These are phyloP conservation scores for Phytophthora sp. DNA, from an alignment of 352 stramenopile species.

Conservation along the genomic window DNA sequence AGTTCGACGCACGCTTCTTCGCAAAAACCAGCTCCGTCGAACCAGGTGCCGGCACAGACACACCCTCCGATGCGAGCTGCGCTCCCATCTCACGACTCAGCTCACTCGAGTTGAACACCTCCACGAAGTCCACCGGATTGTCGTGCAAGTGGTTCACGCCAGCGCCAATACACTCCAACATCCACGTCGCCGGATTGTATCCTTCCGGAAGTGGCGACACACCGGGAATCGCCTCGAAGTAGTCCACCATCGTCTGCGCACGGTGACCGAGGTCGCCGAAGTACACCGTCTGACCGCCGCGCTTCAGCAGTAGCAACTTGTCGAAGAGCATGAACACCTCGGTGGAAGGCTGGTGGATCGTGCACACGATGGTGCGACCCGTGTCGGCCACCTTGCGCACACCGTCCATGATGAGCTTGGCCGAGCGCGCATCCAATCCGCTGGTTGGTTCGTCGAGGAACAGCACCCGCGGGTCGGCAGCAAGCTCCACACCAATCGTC, in stretches of 20 bases:
- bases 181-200: conserved; percentile 91
- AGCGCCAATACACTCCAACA: conserved; percentile 85
- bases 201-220: conserved; percentile 46
- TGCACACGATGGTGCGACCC: conserved; percentile 85
- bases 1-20: conserved; percentile 38
- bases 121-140: conserved; percentile 27
- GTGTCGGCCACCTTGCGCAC: conserved; percentile 58
- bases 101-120: conserved; percentile 32
- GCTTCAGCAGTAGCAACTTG: conserved; percentile 86
- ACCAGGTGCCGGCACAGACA: conserved; percentile 16
- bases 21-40: conserved; percentile 32
- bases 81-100: conserved; percentile 28
- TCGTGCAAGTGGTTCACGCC: conserved; percentile 29
- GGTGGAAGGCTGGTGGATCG: conserved; percentile 91
- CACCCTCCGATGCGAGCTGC: conserved; percentile 28
- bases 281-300: conserved; percentile 81
- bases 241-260: conserved; percentile 46
- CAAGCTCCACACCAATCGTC: conserved; percentile 89
- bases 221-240: conserved; percentile 78
- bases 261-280: conserved; percentile 78
- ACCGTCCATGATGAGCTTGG: conserved; percentile 80
- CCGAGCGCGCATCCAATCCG: conserved; percentile 51
- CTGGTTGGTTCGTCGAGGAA: conserved; percentile 78
- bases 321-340: conserved; percentile 88
- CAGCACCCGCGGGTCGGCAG: conserved; percentile 73